A percentile compares a stretch with the other conserved stretches of the same genome.
Evolutionary conservation across 2,329 filamentous ascomycete species (phyloP).

Genomic region (Colletotrichum sp.): DNA sequence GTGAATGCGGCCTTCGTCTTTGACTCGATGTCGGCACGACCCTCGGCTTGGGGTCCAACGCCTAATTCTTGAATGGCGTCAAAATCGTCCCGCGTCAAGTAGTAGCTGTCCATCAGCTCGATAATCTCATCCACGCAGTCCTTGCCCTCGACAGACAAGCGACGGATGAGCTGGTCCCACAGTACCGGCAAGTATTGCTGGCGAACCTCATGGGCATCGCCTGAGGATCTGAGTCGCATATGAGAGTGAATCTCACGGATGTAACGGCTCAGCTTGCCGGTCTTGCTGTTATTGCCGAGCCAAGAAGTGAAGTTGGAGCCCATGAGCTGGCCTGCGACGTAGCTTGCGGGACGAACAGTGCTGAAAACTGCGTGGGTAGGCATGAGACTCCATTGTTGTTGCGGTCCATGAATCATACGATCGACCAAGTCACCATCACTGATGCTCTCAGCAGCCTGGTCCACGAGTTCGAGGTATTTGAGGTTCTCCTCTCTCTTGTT

Average conservation of each 20-base stretch:
- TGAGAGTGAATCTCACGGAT: conserved; percentile 96
- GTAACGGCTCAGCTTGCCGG: conserved; percentile 76
- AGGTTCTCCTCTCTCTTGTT: conserved; percentile 73
- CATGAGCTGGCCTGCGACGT: conserved; percentile 78
- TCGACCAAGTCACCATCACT: conserved; percentile 97
- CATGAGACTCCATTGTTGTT: conserved; percentile 99
- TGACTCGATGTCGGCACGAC: conserved; percentile 76
- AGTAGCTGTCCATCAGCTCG: conserved; percentile 96
- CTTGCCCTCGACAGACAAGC: conserved; percentile 79
- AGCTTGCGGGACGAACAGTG: conserved; percentile 90
- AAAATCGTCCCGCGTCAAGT: conserved; percentile 91
- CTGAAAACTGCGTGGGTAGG: conserved; percentile 95
- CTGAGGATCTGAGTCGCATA: conserved; percentile 90
- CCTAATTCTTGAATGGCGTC: conserved; percentile 92
- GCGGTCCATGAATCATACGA: conserved; percentile 96
- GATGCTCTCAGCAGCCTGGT: conserved; percentile 92
- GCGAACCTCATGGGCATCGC: conserved; percentile 90
- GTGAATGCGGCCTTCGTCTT: conserved; percentile 92
- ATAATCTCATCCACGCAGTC: conserved; percentile 85
- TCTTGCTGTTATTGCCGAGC: conserved; percentile 95
- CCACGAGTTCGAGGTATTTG: conserved; percentile 84
- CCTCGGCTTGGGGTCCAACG: conserved; percentile 82
- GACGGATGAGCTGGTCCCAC: conserved; percentile 80
- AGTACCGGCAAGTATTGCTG: conserved; percentile 92
- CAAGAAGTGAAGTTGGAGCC: conserved; percentile 84